Conservation (phyloP, 805 yeast genomes). For the Candida tallmaniae region DNA sequence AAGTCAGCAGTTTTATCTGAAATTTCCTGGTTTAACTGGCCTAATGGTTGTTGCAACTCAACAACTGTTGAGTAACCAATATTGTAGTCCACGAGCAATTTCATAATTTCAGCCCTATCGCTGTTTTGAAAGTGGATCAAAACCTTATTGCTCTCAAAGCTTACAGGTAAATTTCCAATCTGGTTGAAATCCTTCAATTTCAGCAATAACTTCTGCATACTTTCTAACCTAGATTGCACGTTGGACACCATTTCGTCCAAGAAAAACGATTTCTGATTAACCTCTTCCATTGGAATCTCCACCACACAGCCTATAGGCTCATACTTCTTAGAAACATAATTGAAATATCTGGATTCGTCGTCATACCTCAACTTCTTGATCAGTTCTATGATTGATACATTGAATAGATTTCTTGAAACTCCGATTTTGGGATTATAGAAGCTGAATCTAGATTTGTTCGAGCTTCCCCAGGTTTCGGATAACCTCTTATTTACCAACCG, state of each 20-base stretch:
- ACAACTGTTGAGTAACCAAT: constrained; percentile 4
- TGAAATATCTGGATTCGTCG: constrained; percentile 9
- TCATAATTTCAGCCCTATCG: constrained; percentile 5
- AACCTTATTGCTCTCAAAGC: background rate
- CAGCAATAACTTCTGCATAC: background rate
- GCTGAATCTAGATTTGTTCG: too few relatives aligned
- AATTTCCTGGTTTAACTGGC: background rate
- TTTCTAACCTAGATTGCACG: constrained; percentile 1
- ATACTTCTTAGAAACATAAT: constrained; percentile 5
- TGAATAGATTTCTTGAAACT: background rate
- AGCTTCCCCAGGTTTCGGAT: too few relatives aligned
- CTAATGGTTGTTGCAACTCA: background rate
- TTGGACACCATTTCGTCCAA: constrained; percentile 1
- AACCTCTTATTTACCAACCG: too few relatives aligned
- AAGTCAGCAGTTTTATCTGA: too few relatives aligned
- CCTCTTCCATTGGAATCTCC: constrained; percentile 1
- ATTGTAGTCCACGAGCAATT: constrained; percentile 8
- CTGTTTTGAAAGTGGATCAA: constrained; percentile 5
- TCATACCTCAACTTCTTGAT: constrained; percentile 2
- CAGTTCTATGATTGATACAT: constrained; percentile 2
- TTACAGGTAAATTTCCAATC: constrained; percentile 5
- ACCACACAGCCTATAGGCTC: constrained; percentile 9
- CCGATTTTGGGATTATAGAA: background rate
- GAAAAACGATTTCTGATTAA: background rate
- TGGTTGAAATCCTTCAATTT: constrained; percentile 1